A percentile compares a stretch with the other conserved stretches of the same genome.
These are phyloP conservation scores for Camillea tinctor DNA, from an alignment of 2,329 filamentous ascomycete species.

Conservation along the genomic window DNA sequence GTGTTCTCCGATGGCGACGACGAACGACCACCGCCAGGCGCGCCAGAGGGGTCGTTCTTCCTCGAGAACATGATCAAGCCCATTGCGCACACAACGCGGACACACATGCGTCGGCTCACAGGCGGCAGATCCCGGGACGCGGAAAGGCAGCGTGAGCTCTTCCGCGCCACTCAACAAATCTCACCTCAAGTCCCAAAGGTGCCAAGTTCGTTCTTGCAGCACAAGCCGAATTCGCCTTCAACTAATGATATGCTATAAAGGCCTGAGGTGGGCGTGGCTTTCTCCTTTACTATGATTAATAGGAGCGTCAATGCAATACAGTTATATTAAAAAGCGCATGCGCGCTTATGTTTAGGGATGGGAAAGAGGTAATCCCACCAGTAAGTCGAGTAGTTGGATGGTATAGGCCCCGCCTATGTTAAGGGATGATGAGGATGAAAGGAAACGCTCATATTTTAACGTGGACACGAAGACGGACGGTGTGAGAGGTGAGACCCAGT, in stretches of 20 bases:
- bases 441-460: not conserved
- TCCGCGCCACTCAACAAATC: conserved; percentile 33
- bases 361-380: too few relatives aligned
- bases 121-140: conserved; percentile 48
- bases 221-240: not conserved
- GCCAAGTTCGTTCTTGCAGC: conserved; percentile 29
- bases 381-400: not conserved
- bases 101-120: conserved; percentile 61
- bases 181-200: conserved; percentile 45
- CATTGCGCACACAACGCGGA: conserved; percentile 54
- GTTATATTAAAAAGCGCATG: not conserved
- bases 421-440: not conserved
- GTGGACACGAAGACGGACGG: not conserved
- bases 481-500: not conserved
- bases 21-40: conserved; percentile 31
- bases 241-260: not conserved
- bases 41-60: conserved; percentile 49
- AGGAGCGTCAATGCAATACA: not conserved
- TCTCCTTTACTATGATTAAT: not conserved
- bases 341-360: not conserved
- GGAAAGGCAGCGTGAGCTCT: conserved; percentile 36
- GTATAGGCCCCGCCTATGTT: not conserved
- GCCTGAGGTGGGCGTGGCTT: not conserved
- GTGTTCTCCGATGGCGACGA: conserved; percentile 78
- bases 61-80: conserved; percentile 62